Conservation (phyloP, 768 basidiomycete genomes). For the Boletales sp. region DNA sequence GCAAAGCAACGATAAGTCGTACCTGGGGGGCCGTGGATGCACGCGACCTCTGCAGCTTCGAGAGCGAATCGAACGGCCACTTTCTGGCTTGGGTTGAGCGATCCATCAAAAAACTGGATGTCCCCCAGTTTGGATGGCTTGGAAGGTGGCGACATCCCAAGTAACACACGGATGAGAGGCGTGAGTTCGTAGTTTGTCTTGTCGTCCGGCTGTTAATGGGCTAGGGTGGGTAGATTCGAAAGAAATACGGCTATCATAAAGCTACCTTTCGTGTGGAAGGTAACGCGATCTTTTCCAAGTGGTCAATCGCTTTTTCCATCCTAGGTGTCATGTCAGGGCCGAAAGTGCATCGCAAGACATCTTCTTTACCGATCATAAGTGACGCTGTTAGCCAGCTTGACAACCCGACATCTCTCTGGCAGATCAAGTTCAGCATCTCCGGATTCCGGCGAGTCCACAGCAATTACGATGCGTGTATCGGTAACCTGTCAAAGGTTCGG, state of each 20-base stretch:
- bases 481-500: constrained; percentile 51
- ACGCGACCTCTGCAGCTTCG: constrained; percentile 75
- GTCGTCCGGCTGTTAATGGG: constrained; percentile 32
- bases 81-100: constrained; percentile 81
- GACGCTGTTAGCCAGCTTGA: constrained; percentile 90
- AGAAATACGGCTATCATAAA: not conserved
- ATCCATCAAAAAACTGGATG: constrained; percentile 68
- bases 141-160: constrained; percentile 58
- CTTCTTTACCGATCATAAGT: constrained; percentile 75
- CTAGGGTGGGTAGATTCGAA: not conserved
- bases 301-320: constrained; percentile 82
- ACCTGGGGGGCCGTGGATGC: constrained; percentile 98
- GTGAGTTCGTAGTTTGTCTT: constrained; percentile 43
- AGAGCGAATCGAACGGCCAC: constrained; percentile 82
- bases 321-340: constrained; percentile 36
- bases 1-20: not conserved
- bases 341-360: not conserved
- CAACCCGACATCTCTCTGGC: constrained; percentile 77
- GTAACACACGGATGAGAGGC: constrained; percentile 61
- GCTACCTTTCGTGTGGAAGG: constrained; percentile 24
- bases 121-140: constrained; percentile 33
- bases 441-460: constrained; percentile 62
- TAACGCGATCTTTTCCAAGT: constrained; percentile 48
- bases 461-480: constrained; percentile 77
- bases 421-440: constrained; percentile 67